A percentile compares a stretch with the other conserved stretches of the same genome.
Evolutionary conservation across 345 rosid genomes (phyloP).

Genomic region (Citrus mangshanensis): DNA sequence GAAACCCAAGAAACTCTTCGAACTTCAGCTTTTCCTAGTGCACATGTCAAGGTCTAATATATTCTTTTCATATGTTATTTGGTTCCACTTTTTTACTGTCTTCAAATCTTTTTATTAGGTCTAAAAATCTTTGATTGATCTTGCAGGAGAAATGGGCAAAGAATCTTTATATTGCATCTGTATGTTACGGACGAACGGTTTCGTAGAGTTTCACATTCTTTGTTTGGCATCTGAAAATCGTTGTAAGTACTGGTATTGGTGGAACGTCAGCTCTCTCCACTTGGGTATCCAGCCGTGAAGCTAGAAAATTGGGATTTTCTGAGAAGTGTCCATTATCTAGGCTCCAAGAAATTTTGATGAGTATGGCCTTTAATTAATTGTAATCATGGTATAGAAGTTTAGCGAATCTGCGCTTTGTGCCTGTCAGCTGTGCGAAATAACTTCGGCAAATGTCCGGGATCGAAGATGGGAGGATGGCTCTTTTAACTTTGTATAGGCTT

Average conservation of each 20-base stretch:
- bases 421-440: background rate
- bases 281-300: slow-evolving; percentile 2
- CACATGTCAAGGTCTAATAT: slow-evolving; percentile 79
- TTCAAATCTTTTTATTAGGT: background rate
- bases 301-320: slow-evolving; percentile 12
- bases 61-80: background rate
- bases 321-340: slow-evolving; percentile 11
- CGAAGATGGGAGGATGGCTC: slow-evolving; percentile 13
- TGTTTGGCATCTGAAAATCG: background rate
- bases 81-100: background rate
- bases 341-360: slow-evolving; percentile 25
- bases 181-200: slow-evolving; percentile 88
- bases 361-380: slow-evolving; percentile 25
- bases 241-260: background rate
- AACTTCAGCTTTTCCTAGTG: slow-evolving; percentile 81
- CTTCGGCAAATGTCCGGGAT: background rate
- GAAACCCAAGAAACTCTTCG: slow-evolving; percentile 98
- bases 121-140: slow-evolving; percentile 5
- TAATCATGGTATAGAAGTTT: slow-evolving; percentile 25
- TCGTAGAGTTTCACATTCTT: slow-evolving; percentile 37
- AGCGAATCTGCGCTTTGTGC: background rate
- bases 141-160: slow-evolving; percentile 93
- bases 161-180: slow-evolving; percentile 81
- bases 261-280: background rate
- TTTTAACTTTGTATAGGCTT: slow-evolving; percentile 18